These are phyloP conservation scores for Isabelozyma pseudorhagii DNA, from an alignment of 805 yeast genomes.

Conservation along the genomic window DNA sequence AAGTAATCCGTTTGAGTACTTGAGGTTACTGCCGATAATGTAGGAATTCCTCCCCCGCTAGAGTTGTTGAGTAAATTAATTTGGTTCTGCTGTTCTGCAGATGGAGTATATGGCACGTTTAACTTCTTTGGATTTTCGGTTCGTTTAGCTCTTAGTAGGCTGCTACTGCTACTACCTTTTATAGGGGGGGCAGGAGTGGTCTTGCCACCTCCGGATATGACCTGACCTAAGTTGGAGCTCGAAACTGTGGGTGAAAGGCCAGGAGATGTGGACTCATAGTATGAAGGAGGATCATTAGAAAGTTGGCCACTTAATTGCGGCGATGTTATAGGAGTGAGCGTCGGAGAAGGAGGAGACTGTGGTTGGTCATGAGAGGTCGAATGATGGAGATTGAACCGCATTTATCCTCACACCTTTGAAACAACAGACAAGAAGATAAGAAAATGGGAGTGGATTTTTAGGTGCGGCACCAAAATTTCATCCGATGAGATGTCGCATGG, in stretches of 20 bases:
- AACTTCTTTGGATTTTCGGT: background rate
- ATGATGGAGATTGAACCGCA: background rate
- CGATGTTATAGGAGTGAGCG: background rate
- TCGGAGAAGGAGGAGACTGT: background rate
- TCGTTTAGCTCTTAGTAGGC: background rate
- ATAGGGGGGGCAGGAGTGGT: slow-evolving; percentile 1
- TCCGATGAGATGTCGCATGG: no score
- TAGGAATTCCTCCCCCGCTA: slow-evolving; percentile 6
- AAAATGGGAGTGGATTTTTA: no score
- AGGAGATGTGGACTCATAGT: slow-evolving; percentile 3
- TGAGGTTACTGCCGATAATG: slow-evolving; percentile 21
- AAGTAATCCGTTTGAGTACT: slow-evolving; percentile 37
- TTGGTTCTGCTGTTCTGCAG: slow-evolving; percentile 32
- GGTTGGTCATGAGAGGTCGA: background rate
- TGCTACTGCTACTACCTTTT: background rate
- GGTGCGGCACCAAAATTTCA: no score
- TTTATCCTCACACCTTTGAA: background rate
- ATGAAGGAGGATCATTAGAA: slow-evolving; percentile 4
- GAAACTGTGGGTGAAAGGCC: background rate
- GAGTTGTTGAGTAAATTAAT: slow-evolving; percentile 22
- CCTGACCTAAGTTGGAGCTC: background rate
- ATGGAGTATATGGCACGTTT: slow-evolving; percentile 31
- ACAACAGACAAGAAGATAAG: no score
- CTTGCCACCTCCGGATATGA: background rate
- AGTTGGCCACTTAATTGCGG: background rate